These are phyloP conservation scores for Tremellales sp. DNA, from an alignment of 1,284 basidiomycete species.

Conservation along the genomic window DNA sequence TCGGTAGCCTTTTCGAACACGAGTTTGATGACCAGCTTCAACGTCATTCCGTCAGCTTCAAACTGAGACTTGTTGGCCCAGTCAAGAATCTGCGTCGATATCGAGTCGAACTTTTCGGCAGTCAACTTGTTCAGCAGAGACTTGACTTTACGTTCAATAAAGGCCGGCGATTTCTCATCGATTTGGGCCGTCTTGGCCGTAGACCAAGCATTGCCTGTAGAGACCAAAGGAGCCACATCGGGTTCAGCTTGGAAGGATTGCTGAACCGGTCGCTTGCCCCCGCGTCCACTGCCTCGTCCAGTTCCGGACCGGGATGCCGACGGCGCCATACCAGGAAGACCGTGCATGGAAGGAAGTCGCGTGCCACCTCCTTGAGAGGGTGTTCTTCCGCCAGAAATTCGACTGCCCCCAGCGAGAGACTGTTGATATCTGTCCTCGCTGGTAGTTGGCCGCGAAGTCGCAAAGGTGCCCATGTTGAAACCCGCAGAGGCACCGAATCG, in stretches of 20 bases:
- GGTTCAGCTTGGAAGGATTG: constrained; percentile 31
- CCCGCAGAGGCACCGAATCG: constrained; percentile 18
- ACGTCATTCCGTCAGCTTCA: constrained; percentile 88
- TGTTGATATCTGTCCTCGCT: constrained; percentile 40
- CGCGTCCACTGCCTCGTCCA: constrained; percentile 42
- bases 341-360: constrained; percentile 3
- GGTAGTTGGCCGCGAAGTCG: constrained; percentile 52
- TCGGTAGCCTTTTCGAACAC: constrained; percentile 97
- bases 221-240: constrained; percentile 69
- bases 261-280: constrained; percentile 37
- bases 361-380: constrained; percentile 65
- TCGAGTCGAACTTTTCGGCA: constrained; percentile 93
- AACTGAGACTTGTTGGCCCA: constrained; percentile 93
- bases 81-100: constrained; percentile 84
- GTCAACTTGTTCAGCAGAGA: constrained; percentile 92
- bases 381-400: constrained; percentile 47
- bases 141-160: constrained; percentile 93
- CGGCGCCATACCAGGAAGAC: constrained; percentile 28
- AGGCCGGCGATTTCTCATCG: constrained; percentile 68
- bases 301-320: constrained; percentile 26
- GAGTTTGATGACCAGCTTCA: constrained; percentile 91
- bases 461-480: constrained; percentile 15
- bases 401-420: constrained; percentile 47
- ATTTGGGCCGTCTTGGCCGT: constrained; percentile 47
- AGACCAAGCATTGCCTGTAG: constrained; percentile 77